Conservation (phyloP, 495 filamentous ascomycete genomes). For the Penicillium ucsense region DNA sequence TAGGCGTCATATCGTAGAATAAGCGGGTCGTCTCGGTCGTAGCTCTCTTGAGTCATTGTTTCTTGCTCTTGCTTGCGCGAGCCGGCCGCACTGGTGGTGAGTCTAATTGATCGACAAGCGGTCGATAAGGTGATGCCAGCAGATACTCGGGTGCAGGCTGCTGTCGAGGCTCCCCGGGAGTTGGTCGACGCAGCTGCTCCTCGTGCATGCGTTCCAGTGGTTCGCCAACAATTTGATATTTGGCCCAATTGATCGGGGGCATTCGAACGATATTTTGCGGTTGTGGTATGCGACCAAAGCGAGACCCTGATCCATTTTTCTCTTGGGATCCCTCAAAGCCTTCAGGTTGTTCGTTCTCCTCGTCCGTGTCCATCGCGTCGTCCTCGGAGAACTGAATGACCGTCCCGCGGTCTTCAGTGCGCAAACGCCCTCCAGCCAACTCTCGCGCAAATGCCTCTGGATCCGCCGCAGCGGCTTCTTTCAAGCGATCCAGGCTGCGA, state of each 20-base stretch:
- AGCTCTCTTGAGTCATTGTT: constrained; percentile 12
- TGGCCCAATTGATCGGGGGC: constrained; percentile 83
- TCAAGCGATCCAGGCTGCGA: constrained; percentile 49
- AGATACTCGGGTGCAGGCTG: constrained; percentile 39
- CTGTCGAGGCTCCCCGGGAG: constrained; percentile 42
- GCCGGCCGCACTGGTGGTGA: constrained; percentile 31
- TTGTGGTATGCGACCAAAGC: constrained; percentile 50
- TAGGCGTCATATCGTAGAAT: constrained; percentile 12
- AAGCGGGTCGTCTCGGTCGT: constrained; percentile 1
- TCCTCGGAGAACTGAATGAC: constrained; percentile 32
- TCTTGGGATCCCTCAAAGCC: constrained; percentile 6
- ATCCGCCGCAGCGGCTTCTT: constrained; percentile 52
- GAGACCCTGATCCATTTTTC: constrained; percentile 19
- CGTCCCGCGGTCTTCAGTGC: constrained; percentile 26
- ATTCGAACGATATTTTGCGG: constrained; percentile 77
- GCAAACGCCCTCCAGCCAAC: constrained; percentile 45
- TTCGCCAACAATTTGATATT: constrained; percentile 76
- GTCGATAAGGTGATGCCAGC: constrained; percentile 66
- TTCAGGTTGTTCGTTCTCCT: constrained; percentile 18
- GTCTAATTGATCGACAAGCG: constrained; percentile 56
- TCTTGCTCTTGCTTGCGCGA: constrained; percentile 26
- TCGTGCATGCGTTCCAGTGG: constrained; percentile 73
- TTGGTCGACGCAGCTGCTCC: constrained; percentile 60
- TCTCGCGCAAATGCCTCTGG: constrained; percentile 60
- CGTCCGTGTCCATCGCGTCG: constrained; percentile 25